Conservation (phyloP, 495 filamentous ascomycete genomes). For the Hamigera avellanea region DNA sequence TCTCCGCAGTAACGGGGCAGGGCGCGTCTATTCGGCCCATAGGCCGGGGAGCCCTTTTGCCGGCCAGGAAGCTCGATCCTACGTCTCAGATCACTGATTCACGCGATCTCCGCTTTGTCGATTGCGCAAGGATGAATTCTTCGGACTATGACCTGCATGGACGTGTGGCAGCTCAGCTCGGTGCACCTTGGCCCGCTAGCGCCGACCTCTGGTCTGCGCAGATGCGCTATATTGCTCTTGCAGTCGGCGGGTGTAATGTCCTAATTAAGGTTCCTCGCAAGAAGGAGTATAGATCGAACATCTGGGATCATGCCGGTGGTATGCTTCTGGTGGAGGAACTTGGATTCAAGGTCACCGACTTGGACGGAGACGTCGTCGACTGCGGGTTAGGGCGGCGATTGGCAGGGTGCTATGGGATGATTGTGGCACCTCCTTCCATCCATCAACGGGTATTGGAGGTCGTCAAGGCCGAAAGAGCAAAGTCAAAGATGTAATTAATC, state of each 20-base stretch:
- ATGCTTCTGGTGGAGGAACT: conserved; percentile 57
- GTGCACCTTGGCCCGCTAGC: conserved; percentile 33
- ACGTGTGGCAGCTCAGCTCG: conserved; percentile 34
- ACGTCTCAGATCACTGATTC: conserved; percentile 18
- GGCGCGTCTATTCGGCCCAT: conserved; percentile 44
- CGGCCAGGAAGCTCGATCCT: conserved; percentile 22
- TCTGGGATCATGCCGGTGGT: conserved; percentile 64
- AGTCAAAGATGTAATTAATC: too few species aligned
- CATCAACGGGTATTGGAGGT: conserved; percentile 26
- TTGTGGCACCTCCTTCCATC: conserved; percentile 29
- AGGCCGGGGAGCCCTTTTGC: conserved; percentile 19
- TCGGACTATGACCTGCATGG: conserved; percentile 33
- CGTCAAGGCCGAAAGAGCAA: conserved; percentile 8
- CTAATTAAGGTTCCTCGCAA: conserved; percentile 51
- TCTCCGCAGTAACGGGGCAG: conserved; percentile 43
- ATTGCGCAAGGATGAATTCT: conserved; percentile 27
- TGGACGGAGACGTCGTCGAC: conserved; percentile 35
- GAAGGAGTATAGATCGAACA: conserved; percentile 40
- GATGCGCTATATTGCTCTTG: conserved; percentile 50
- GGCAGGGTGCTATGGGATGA: conserved; percentile 29
- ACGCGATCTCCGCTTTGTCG: conserved; percentile 35
- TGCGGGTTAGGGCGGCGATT: conserved; percentile 29
- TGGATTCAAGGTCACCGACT: conserved; percentile 51
- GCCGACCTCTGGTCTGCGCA: conserved; percentile 53
- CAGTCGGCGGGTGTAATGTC: conserved; percentile 46